phyloP scores from a whole-genome alignment of 2,329 filamentous ascomycete genomes.

The Cladosporium sp. region DNA sequence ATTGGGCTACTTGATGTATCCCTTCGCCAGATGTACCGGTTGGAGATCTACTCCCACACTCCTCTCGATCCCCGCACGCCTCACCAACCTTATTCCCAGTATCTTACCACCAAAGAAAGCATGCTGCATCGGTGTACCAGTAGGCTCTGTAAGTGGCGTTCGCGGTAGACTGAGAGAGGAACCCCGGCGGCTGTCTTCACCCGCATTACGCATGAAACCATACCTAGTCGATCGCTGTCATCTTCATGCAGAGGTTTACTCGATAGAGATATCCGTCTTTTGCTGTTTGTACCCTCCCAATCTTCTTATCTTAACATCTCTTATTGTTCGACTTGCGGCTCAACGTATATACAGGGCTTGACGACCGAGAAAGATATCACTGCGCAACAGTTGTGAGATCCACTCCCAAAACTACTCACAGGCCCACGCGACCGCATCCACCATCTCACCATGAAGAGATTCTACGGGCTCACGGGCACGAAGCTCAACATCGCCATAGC shows the following conservation, averaged over 20 bases:
- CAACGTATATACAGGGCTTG: too few relatives aligned
- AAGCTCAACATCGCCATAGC: conserved; percentile 39
- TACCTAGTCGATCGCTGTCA: not conserved
- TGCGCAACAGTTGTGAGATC: not conserved
- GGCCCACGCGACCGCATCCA: not conserved
- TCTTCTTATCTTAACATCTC: not conserved
- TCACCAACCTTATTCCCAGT: conserved; percentile 9
- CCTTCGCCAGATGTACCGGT: too few relatives aligned
- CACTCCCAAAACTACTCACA: not conserved
- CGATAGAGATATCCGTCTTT: conserved; percentile 5
- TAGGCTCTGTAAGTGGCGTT: conserved; percentile 1
- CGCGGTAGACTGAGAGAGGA: conserved; percentile 6
- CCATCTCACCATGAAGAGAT: conserved; percentile 20
- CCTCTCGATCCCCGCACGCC: conserved; percentile 2
- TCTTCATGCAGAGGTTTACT: conserved; percentile 10
- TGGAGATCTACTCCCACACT: not conserved
- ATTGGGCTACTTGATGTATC: too few relatives aligned
- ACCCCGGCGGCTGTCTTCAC: conserved; percentile 7
- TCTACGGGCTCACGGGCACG: conserved; percentile 38
- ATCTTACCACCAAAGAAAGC: not conserved
- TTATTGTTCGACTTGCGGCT: too few relatives aligned
- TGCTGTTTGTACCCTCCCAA: not conserved
- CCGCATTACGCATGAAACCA: not conserved
- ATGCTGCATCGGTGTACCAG: not conserved
- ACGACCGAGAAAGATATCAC: too few relatives aligned